Evolutionary conservation across 2,329 filamentous ascomycete genomes (phyloP), one percentile per base, ranked within the genome.

Genomic region (Pezicula radicicola): DNA sequence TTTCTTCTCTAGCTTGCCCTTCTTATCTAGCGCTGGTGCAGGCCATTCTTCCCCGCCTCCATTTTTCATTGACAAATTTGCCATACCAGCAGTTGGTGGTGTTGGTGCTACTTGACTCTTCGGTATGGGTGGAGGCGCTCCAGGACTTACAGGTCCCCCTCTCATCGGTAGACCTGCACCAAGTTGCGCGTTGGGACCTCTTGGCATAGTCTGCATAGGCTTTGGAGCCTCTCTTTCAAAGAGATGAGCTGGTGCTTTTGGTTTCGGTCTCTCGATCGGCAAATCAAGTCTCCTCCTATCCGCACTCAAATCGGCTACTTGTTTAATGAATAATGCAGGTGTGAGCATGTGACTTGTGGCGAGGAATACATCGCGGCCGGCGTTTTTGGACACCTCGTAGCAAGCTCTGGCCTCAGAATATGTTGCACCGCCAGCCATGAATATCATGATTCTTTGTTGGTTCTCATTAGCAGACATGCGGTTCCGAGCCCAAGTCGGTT

Each of bases 341-440:
- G 86, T 94, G 44, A 96, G 76, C 92, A 99, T 97, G 67, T 99
- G 94, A 21, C 88, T 92, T 0, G 90, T 94, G 16, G 87, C 83
- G 5, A 99, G 81, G 67, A 95, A 89, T n/a, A 97, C 75, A 61
- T 99, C 94, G 58, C 88, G 84, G 48, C 83, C 84, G 44, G 84
- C 84, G 46, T 84, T 75, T 48, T 85, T 80, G 2, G 89, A 87
- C 25, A 93, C 75, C 63, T 97, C 91, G 67, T 97, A 97, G 72
- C 94, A 99, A 12, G 85, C 81, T 27, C 94, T 84, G 30, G 89
- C 81, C 72, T 99, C 94, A 5, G 90, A 91, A 68, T 93, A 96
- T 0, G 94, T 97, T 18, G 94, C 94, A 42, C 94, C 94, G 45
- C 94, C 94, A 1, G 93, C 94, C 80, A 97, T 87, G 68, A 96